Conservation (phyloP, 2,329 filamentous ascomycete species). For the Aspergillus luchuensis region DNA sequence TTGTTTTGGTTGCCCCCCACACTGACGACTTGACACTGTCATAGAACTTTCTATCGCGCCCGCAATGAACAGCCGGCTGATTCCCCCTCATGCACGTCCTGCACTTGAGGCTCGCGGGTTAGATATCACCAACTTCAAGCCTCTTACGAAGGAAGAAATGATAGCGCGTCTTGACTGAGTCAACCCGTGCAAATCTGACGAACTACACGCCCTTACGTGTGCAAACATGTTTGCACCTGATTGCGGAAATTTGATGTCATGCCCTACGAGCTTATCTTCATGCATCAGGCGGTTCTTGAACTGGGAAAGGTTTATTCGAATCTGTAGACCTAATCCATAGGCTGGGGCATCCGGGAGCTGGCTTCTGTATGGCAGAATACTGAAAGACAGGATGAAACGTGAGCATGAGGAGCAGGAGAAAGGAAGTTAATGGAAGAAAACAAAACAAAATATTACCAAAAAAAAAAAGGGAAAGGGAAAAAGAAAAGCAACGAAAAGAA, state of each 20-base stretch:
- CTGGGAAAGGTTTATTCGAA: slow-evolving; percentile 31
- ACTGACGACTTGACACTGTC: slow-evolving; percentile 20
- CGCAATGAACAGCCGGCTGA: slow-evolving; percentile 80
- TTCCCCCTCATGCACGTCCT: slow-evolving; percentile 78
- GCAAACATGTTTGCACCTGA: slow-evolving; percentile 34
- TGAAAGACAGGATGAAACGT: slow-evolving; percentile 18
- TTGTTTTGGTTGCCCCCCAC: background rate
- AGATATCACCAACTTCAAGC: slow-evolving; percentile 91
- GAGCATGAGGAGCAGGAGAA: slow-evolving; percentile 14
- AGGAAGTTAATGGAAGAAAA: slow-evolving; percentile 17
- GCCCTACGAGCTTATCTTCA: slow-evolving; percentile 33
- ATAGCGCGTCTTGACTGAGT: slow-evolving; percentile 93
- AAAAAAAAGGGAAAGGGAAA: slow-evolving; percentile 9
- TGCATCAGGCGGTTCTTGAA: slow-evolving; percentile 36
- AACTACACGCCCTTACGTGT: slow-evolving; percentile 42
- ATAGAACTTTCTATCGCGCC: slow-evolving; percentile 95
- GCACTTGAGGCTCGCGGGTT: slow-evolving; percentile 75
- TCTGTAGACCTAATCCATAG: slow-evolving; percentile 31
- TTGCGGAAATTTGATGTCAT: slow-evolving; percentile 34
- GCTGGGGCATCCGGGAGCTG: slow-evolving; percentile 28
- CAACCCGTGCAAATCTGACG: slow-evolving; percentile 36
- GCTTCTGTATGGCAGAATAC: slow-evolving; percentile 24
- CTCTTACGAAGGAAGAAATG: slow-evolving; percentile 93
- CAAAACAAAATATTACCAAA: slow-evolving; percentile 9
- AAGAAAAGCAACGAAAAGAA: background rate